A percentile compares a stretch with the other conserved stretches of the same genome.
Conservation (phyloP, 2,329 filamentous ascomycete species). For the Chaetomium olivaceum region DNA sequence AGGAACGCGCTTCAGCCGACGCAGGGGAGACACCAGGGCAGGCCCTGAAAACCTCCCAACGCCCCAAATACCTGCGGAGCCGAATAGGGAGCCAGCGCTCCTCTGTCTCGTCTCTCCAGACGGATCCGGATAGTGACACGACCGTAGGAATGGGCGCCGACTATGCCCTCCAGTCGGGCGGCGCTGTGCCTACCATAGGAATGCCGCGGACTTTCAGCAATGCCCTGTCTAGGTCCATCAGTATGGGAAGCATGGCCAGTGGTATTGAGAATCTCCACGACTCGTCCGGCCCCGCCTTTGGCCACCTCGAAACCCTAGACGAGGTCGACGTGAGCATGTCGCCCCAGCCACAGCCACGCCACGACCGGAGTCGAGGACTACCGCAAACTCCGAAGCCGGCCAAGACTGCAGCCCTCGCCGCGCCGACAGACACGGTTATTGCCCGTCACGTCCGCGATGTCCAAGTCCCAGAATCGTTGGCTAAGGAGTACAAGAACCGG, state of each 20-base stretch:
- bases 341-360: constrained; percentile 37
- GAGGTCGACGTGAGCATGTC: constrained; percentile 48
- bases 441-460: constrained; percentile 87
- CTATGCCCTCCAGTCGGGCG: constrained; percentile 79
- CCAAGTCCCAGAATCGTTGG: constrained; percentile 85
- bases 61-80: constrained; percentile 60
- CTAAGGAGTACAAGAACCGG: constrained; percentile 80
- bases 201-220: constrained; percentile 54
- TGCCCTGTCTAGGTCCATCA: constrained; percentile 72
- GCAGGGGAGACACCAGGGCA: constrained; percentile 50
- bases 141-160: constrained; percentile 70
- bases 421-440: constrained; percentile 84
- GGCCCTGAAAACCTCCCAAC: constrained; percentile 48
- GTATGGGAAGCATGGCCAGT: constrained; percentile 86
- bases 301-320: constrained; percentile 53
- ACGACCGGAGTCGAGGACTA: constrained; percentile 44
- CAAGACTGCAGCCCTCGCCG: constrained; percentile 49
- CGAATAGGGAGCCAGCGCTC: constrained; percentile 60
- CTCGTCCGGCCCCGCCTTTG: constrained; percentile 48
- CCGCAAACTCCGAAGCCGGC: constrained; percentile 72
- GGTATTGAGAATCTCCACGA: constrained; percentile 62
- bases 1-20: constrained; percentile 37
- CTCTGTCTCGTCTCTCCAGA: constrained; percentile 60
- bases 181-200: constrained; percentile 62
- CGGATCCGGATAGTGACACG: constrained; percentile 66